Conservation (phyloP, 176 grass and related monocot genomes). For the bread wheat (Triticum aestivum) region IWGSC_CS_RefSeq_v2.1 NC_057800.1:648450613-648451112, state of each 20-base stretch:
- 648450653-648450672: neutral
- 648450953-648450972: neutral
- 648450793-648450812: constrained; percentile 51
- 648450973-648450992: no score
- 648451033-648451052: neutral
- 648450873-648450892: constrained; percentile 59
- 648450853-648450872: constrained; percentile 60
- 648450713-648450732: no score
- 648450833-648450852: constrained; percentile 45
- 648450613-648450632: neutral
- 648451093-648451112: neutral
- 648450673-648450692: neutral
- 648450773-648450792: constrained; percentile 48
- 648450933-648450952: constrained; percentile 37
- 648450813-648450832: constrained; percentile 55
- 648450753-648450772: constrained; percentile 20
- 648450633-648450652: neutral
- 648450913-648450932: constrained; percentile 37
- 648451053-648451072: constrained; percentile 4
- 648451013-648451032: neutral
- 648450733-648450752: neutral
- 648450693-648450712: neutral
- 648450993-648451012: neutral
- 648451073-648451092: neutral
- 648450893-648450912: constrained; percentile 44